Evolutionary conservation across 331 rosid genomes (phyloP), one percentile per base, ranked within the genome.

Genomic region (Ulmus americana): DNA sequence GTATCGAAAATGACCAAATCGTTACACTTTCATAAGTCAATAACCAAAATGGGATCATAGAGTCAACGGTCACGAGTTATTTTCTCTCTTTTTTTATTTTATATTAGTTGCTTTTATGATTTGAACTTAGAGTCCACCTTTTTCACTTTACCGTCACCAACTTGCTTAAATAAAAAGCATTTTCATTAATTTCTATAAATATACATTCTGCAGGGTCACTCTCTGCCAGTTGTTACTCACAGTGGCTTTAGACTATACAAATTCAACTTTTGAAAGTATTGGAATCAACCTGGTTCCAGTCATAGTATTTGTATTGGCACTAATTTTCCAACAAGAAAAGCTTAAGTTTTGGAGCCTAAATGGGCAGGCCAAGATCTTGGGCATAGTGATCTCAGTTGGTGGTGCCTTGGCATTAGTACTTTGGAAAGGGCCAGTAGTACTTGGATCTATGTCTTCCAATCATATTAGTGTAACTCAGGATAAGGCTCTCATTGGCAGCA

Each of bases 271-370:
- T 8, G 43, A 63, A 47, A 47, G 67, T 18, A 43, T 63, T 22
- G 67, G 55, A 7, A 10, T 63, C 55, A 63, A 63, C 67, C 13
- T 63, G 67, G 54, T 63, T 43, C 67, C 67, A 20, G 46, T 54
- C 1, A 1, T 46, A 22, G 67, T 63, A 11, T 63, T 63, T 63
- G 48, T 45, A 28, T 18, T 63, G 55, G 67, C 67, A 5, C 67
- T 63, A 12, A 28, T 63, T 7, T 47, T 63, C 55, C 28, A 6
- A 10, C 56, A 63, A 63, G 56, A 46, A 22, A 63, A 47, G 11
- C 45, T 47, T 16, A 63, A 6, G 48, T 63, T 39, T 22, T 63
- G 53, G 53, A 47, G 44, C 55, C 22, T 63, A 0, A 8, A 63
- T 18, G 56, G 68, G 22, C 56, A 63, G 55, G 55, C 55, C 35